A percentile compares a stretch with the other conserved stretches of the same genome.
Conservation (phyloP, 371 early-diverging fungal species). For the Mortierella sp. region DNA sequence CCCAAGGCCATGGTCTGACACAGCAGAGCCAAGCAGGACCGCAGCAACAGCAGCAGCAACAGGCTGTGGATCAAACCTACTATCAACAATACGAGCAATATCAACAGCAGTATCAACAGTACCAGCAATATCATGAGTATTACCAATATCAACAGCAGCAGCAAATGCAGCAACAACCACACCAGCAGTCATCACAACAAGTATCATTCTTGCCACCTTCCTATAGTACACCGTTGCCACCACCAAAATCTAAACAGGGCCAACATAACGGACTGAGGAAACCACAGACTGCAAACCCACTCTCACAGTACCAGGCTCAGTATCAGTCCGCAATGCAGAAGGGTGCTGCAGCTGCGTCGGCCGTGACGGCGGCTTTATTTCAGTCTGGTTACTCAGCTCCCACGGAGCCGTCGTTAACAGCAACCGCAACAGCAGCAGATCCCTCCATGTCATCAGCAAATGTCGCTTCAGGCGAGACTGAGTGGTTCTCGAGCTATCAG, state of each 20-base stretch:
- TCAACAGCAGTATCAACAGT: slow-evolving; percentile 4
- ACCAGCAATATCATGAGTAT: slow-evolving; percentile 23
- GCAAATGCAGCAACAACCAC: background rate
- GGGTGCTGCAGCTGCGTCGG: slow-evolving; percentile 48
- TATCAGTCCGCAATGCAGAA: slow-evolving; percentile 40
- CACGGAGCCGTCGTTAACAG: background rate
- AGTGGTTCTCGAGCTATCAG: slow-evolving; percentile 44
- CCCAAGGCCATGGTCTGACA: background rate
- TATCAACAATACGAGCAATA: slow-evolving; percentile 10
- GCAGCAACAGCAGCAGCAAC: slow-evolving; percentile 14
- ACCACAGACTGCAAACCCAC: slow-evolving; percentile 6
- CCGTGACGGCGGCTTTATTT: slow-evolving; percentile 29
- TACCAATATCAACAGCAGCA: slow-evolving; percentile 18
- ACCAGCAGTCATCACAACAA: background rate
- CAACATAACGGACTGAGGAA: background rate
- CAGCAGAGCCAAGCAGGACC: background rate
- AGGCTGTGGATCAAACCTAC: background rate
- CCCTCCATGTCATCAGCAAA: background rate
- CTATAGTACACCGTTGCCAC: slow-evolving; percentile 39
- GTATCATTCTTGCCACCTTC: slow-evolving; percentile 34
- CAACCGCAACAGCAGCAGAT: background rate
- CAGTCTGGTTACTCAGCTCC: slow-evolving; percentile 10
- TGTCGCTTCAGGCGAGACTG: background rate
- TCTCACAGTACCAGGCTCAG: slow-evolving; percentile 35
- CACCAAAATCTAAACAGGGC: slow-evolving; percentile 21